phyloP scores from a whole-genome alignment of 2,329 filamentous ascomycete species.

The Parascedosporium putredinis region DNA sequence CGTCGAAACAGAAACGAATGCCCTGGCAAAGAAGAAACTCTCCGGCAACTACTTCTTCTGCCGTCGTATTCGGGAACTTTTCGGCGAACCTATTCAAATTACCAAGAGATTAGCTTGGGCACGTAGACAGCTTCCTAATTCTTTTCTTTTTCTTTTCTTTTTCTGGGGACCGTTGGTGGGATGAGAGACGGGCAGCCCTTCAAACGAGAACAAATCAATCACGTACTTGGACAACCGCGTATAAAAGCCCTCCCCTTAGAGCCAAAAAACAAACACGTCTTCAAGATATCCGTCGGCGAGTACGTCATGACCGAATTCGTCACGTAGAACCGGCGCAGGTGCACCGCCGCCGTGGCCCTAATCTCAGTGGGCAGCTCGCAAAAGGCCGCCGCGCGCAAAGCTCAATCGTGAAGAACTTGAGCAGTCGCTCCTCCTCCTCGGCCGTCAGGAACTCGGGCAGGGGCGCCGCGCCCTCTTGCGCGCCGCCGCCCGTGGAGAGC shows the following conservation, averaged over 20 bases:
- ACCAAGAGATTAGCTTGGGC: too few species aligned
- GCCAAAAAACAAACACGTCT: slow-evolving; percentile 84
- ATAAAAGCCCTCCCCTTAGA: slow-evolving; percentile 87
- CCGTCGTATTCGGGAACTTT: slow-evolving; percentile 58
- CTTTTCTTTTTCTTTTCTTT: too few species aligned
- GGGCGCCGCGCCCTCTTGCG: too few species aligned
- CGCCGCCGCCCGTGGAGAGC: slow-evolving; percentile 22
- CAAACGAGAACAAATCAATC: neutral
- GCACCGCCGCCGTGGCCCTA: slow-evolving; percentile 69
- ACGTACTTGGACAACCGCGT: slow-evolving; percentile 40
- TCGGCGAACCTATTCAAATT: slow-evolving; percentile 44
- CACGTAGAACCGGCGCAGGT: slow-evolving; percentile 88
- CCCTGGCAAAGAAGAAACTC: slow-evolving; percentile 91
- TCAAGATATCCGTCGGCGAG: slow-evolving; percentile 77
- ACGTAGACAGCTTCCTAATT: too few species aligned
- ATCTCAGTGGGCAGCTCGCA: slow-evolving; percentile 20
- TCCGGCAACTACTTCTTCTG: slow-evolving; percentile 76
- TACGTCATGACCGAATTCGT: slow-evolving; percentile 96
- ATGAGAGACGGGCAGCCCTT: too few species aligned
- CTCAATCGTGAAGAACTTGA: slow-evolving; percentile 64
- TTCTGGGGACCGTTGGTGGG: too few species aligned
- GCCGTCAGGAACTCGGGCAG: slow-evolving; percentile 71
- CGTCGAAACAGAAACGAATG: slow-evolving; percentile 85
- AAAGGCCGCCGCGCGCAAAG: slow-evolving; percentile 45
- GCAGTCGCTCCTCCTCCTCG: slow-evolving; percentile 70